Base-by-base conservation (phyloP, 2,329 filamentous ascomycete species). In the Ascochyta rabiei region DNA sequence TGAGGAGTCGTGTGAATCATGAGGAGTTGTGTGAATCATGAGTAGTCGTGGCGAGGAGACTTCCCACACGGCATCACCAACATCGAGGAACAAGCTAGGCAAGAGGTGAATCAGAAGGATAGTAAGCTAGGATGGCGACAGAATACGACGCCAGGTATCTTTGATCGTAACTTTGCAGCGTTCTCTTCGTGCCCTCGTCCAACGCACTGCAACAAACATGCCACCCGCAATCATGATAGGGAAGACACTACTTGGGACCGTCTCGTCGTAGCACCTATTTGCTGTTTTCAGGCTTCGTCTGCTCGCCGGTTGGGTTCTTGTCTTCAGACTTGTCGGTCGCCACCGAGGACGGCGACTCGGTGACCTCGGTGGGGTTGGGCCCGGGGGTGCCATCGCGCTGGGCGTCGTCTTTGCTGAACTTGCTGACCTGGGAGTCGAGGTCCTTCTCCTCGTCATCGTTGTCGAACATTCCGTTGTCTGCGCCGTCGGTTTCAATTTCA, bases 391-490 rank as follows among this genome's bases (percentile, higher is more conserved):
- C 51, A n/a, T 54, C 51, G 21, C 51, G 52, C 39, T 44, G 68
- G n/a, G 68, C 62, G 8, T 53, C 57, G 42, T 69, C 62, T 33
- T 63, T 62, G 54, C 56, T 58, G 55, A 80, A 81, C 79, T 90
- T 93, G 72, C 86, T 84, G 57, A 95, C 89, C 79, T 96, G 91
- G 75, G 89, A 93, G 62, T 86, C 88, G 61, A 93, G 82, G 72
- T 96, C 92, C 75, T 91, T 90, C 71, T 96, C 90, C 67, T 87
- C 85, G 71, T 96, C 91, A 73, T 91, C 89, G 68, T 92, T 88
- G 76, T 97, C 91, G 78, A 97, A 96, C 88, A 96, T 93, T 69
- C 96, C 92, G 62, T 89, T 87, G 72, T 97, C 92, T 76, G 92
- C 88, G 74, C 89, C 89, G 77, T 95, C 91, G 66, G 91, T 91